Base-by-base conservation (phyloP, 1,284 basidiomycete species). In the Fomitopsis betulina region DNA sequence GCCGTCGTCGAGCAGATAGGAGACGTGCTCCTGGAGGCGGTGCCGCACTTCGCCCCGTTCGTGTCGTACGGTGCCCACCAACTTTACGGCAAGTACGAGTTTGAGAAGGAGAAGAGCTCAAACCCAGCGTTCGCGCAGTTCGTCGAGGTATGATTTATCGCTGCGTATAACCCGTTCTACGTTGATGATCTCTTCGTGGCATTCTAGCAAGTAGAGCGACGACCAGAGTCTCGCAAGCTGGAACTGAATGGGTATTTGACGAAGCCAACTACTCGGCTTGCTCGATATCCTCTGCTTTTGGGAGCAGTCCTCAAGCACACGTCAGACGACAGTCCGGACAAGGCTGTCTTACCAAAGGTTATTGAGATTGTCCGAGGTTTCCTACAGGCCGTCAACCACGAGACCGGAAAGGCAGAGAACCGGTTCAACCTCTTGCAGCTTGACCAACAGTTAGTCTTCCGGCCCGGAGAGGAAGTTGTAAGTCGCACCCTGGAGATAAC, bases 181-280 rank as follows among this genome's bases (percentile, higher is more conserved):
- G 19, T 27, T 35, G 30, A 51, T 21, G 32, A 40, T 39, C 53
- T 27, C 39, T 30, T 52, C 47, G 45, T 54, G 1, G 42, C 54
- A 58, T 53, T 33, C 58, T 65, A 94, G 92, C 79, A 86, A 68
- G 93, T 91, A 3, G 97, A 99, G 71, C 88, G 97, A 30, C 80
- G 93, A 53, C 96, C 96, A 0, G 94, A 97, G 70, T 98, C 95
- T 15, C 85, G 96, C 45, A 99, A 98, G 76, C 84, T 99, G 49
- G 97, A 99, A 73, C 76, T 99, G 50, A 99, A 99, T 72, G 97
- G 94, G 3, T 99, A 99, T 74, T 79, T 99, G 50, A 99, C 96
- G 13, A 99, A 98, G 73, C 97, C 97, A 1, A 99, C 97, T 0
- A 98, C 97, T 10, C 88, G 97, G 68, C 81, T 99, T 32, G 97